Base-by-base conservation (phyloP, 2,329 filamentous ascomycete genomes). In the Cytospora chrysosperma region DNA sequence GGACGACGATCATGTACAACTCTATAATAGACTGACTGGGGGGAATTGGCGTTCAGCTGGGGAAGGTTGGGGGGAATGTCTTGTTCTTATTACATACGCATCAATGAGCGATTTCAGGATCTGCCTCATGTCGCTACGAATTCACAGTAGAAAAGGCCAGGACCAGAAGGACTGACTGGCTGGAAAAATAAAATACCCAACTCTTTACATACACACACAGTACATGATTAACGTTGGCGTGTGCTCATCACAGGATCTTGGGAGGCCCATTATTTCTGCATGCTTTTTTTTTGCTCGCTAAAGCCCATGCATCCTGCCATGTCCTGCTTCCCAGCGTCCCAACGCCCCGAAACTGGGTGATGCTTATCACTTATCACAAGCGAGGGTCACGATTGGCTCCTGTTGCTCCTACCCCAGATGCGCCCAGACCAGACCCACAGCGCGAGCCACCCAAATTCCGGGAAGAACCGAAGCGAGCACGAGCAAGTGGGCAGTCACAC, bases 171-270 rank as follows among this genome's bases (percentile, higher is more conserved):
- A 15, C 53, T 47, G 49, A 15, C 56, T 52, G 47, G 37, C 61
- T 59, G 43, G 28, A 34, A 57, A 55, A 61, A 61, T 52, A 61
- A 32, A 66, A 66, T 64, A 66, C 57, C 64, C 64, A 66, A 66
- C 64, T 66, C 64, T 61, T 27, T 51, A 52, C 19, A 15, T n/a
- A 52, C n/a, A 27, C 17, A 15, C 10, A 34, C 10, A 47, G 9
- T 34, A 9, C 47, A 34, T 26, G 28, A 28, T 34, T 15, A 32
- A 30, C 52, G 4, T 54, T 30, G 30, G 12, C 15, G 17, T 21
- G 28, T 30, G 37, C 37, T 21, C 15, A 15, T 12, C 27, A 27
- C n/a, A 21, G 50, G 26, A 43, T 27, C 26, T 26, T 40, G 15
- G 17, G 37, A 40, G 37, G 12, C 9, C 37, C 37, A 13, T 47